Evolutionary conservation across 2,329 filamentous ascomycete genomes (phyloP), one percentile per base, ranked within the genome.

Genomic region (Escovopsis sp.): DNA sequence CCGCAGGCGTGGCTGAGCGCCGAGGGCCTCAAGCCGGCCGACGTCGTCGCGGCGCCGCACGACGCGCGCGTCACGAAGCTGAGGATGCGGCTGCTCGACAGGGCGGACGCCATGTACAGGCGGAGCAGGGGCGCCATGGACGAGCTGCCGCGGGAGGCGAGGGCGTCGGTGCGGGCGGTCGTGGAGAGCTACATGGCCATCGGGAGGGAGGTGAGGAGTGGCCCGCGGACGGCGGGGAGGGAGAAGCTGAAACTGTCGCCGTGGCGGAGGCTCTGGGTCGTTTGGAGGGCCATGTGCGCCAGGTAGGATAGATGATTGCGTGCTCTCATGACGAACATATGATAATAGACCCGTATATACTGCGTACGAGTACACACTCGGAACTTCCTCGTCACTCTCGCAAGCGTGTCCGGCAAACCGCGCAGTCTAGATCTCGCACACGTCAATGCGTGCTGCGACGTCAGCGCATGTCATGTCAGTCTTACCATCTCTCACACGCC

Each of bases 171-270:
- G 54, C 65, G 76, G 11, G 79, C 83, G 5, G 79, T 79, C 1
- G 77, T 84, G 0, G 79, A 84, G 57, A 83, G 78, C 48, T 84
- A 85, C 52, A 81, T 85, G 73, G 79, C 83, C 54, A 85, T 85
- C 53, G 81, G 78, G 12, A 61, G 77, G 35, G 73, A 79, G n/a
- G 52, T 83, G 24, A 58, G 64, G 42, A 62, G 68, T 16, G 13
- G 30, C 2, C 31, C 39, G 37, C 46, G 42, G 0, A 45, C 45
- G 0, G 66, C 68, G 4, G 67, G 63, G 43, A 60, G 51, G 33
- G 60, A 60, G 6, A 57, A 54, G 39, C 64, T 65, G 3, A 70
- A 64, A 8, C 64, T 70, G 13, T 63, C 66, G 2, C 64, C 60
- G 43, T 45, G 53, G 37, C 59, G 64, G 51, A 65, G 77, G 45